Base-by-base conservation (phyloP, 2,329 filamentous ascomycete genomes). In the Penicillium palitans region DNA sequence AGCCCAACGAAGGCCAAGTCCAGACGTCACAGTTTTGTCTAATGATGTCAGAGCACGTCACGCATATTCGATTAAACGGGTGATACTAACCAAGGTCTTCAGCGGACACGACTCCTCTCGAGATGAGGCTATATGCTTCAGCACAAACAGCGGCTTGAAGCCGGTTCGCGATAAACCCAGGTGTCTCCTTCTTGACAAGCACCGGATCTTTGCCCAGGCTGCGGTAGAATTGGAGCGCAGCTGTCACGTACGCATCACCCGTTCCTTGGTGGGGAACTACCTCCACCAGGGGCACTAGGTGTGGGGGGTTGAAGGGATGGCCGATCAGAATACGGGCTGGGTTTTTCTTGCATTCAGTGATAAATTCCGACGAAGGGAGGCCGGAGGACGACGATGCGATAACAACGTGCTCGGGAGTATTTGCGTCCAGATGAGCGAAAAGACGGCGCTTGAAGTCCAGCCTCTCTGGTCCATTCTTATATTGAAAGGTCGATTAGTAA, bases 161-260 rank as follows among this genome's bases (percentile, higher is more conserved):
- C 7, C 80, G 71, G 65, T 27, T 27, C 27, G 77, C 79, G 8
- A 80, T 71, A 55, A 78, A 76, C 0, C 79, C 79, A 2, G 74
- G 70, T 27, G 27, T 27, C 27, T 27, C 27, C 27, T 27, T 27
- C 27, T 27, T 27, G 8, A 27, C 27, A 2, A 27, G 27, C 27
- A 27, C 27, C 7, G 27, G 27, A 27, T 27, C 27, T 27, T 27
- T 27, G 27, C 27, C 27, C 27, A 27, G 8, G 8, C 27, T 27
- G 7, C 27, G 27, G 27, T 27, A 27, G 27, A 27, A 27, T 8
- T 27, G 27, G 27, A 27, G 27, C 27, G 27, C 27, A 27, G 27
- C 27, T 27, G 27, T 27, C 27, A 27, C 27, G 8, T 27, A 27
- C 27, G 27, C 27, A 27, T 27, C 27, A 27, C 27, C 27, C 27